Evolutionary conservation across 805 yeast species (phyloP), one percentile per base, ranked within the genome.

Genomic region (Yamadazyma takamatsuzukensis): DNA sequence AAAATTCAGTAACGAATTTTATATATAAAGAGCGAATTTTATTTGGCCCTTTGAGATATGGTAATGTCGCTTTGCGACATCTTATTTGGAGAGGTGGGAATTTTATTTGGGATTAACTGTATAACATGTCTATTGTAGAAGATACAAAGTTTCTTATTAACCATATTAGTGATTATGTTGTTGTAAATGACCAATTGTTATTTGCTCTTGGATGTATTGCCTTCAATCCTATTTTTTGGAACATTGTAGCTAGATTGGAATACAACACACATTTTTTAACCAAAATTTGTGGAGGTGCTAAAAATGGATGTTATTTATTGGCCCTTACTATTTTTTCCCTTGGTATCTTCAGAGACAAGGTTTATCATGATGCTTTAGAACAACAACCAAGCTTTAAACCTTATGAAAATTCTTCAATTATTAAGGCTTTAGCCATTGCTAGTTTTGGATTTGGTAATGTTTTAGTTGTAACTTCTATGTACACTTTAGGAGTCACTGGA

Each of bases 181-280:
- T 41, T 17, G 34, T 49, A 25, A 45, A 51, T 24, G 28, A 43
- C 18, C 41, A 47, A 33, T 41, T 60, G 33, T 32, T 41, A 21
- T 56, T 37, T 37, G 76, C 90, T 4, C 54, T 85, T 18, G 72
- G 68, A 6, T 74, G 83, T 18, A 83, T 93, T 47, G 78, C 80
- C 11, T 89, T 93, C 74, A 93, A 93, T 56, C 98, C 98, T 12
- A 74, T 84, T 19, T 90, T 89, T 55, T 93, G 98, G 98, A 93
- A 93, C 57, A 72, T 83, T 37, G 94, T 76, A 15, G 98, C 98
- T 5, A 74, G 97, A 47, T 49, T 75, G 17, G 97, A 93, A 55
- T 86, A 86, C 69, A 76, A 76, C 39, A 78, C 85, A 11, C 83
- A 83, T 45, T 49, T 83, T 33, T 61, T 90, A 34, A 85, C 97